Conservation (phyloP, 1,284 basidiomycete species). For the Rhodotorula sp. region DNA sequence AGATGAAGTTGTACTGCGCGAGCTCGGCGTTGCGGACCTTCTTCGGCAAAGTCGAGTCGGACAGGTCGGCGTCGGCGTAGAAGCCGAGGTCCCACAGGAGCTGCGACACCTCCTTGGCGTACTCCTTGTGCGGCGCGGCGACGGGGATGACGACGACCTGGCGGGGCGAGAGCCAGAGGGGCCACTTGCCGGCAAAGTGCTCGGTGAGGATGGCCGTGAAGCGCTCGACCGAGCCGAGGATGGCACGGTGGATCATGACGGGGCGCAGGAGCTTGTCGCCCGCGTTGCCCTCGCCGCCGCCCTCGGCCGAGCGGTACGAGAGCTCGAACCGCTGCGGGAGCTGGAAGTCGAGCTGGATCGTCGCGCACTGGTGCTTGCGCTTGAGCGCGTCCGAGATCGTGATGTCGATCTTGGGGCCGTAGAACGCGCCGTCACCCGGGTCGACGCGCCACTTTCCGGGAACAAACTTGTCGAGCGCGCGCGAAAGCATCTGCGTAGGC, state of each 20-base stretch:
- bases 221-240: constrained; percentile 89
- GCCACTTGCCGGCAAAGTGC: constrained; percentile 98
- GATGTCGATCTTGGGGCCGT: constrained; percentile 77
- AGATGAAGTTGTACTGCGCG: constrained; percentile 94
- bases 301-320: constrained; percentile 69
- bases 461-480: constrained; percentile 81
- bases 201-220: constrained; percentile 98
- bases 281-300: constrained; percentile 58
- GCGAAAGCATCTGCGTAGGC: constrained; percentile 68
- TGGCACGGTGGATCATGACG: constrained; percentile 98
- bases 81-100: constrained; percentile 71
- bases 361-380: constrained; percentile 96
- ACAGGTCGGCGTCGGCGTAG: constrained; percentile 88
- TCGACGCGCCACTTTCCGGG: constrained; percentile 92
- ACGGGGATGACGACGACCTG: constrained; percentile 95
- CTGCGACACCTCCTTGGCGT: constrained; percentile 76
- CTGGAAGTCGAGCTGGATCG: constrained; percentile 99
- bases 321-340: constrained; percentile 97
- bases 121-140: constrained; percentile 83
- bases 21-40: constrained; percentile 69
- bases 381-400: constrained; percentile 90
- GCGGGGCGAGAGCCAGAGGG: constrained; percentile 96
- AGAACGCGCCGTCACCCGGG: constrained; percentile 86
- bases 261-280: constrained; percentile 65
- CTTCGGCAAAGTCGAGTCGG: constrained; percentile 90